These are phyloP conservation scores for Trichoderma virens DNA, from an alignment of 495 filamentous ascomycete species.

Conservation along the genomic window DNA sequence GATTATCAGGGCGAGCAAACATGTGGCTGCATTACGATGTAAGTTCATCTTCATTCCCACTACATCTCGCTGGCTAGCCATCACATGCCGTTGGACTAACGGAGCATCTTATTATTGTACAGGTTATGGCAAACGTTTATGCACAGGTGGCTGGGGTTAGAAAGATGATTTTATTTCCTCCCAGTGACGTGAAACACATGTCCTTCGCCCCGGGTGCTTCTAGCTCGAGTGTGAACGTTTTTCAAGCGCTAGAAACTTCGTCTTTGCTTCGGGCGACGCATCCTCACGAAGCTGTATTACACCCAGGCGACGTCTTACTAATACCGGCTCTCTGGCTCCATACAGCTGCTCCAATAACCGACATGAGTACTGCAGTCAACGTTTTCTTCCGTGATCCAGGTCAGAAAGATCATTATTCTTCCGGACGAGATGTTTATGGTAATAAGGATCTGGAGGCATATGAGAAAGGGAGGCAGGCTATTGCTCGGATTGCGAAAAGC, in stretches of 20 bases:
- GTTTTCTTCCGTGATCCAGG: slow-evolving; percentile 70
- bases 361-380: slow-evolving; percentile 69
- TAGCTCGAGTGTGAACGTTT: slow-evolving; percentile 67
- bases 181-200: slow-evolving; percentile 61
- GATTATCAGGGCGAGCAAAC: slow-evolving; percentile 72
- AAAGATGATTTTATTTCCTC: slow-evolving; percentile 68
- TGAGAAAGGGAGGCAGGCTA: slow-evolving; percentile 66
- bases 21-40: slow-evolving; percentile 95
- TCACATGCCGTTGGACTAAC: neutral
- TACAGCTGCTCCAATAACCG: slow-evolving; percentile 57
- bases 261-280: slow-evolving; percentile 41
- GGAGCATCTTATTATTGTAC: slow-evolving; percentile 4
- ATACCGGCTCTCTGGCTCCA: slow-evolving; percentile 80
- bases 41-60: slow-evolving; percentile 20
- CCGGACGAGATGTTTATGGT: slow-evolving; percentile 78
- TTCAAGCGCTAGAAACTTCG: slow-evolving; percentile 33
- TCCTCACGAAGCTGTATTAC: slow-evolving; percentile 58
- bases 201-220: slow-evolving; percentile 68
- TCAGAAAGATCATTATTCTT: slow-evolving; percentile 53
- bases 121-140: slow-evolving; percentile 85
- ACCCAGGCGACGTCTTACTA: slow-evolving; percentile 69
- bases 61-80: neutral
- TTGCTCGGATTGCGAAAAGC: slow-evolving; percentile 56
- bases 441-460: slow-evolving; percentile 81
- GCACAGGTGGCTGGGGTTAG: slow-evolving; percentile 71